Conservation (phyloP, 2,329 filamentous ascomycete genomes). For the Phaeosphaeriaceae sp. region DNA sequence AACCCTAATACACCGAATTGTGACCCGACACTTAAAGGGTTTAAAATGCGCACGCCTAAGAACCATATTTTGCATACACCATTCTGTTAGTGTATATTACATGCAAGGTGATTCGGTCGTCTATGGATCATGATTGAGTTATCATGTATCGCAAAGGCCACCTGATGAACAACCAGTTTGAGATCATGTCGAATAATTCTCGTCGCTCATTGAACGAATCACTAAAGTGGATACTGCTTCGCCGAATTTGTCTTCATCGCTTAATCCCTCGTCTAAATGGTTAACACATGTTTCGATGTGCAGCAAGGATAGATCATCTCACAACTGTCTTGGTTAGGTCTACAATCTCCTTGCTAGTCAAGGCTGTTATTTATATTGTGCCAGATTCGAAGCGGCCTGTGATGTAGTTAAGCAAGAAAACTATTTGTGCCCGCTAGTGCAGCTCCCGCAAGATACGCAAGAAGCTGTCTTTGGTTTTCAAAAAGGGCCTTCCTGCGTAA, state of each 20-base stretch:
- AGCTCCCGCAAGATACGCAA: constrained; percentile 9
- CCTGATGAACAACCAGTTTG: constrained; percentile 9
- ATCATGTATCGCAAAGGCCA: constrained; percentile 3
- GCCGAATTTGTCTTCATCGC: background rate
- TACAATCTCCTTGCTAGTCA: constrained; percentile 11
- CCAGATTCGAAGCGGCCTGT: constrained; percentile 8
- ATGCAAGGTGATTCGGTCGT: constrained; percentile 9
- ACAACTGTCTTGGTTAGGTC: constrained; percentile 13
- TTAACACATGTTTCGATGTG: constrained; percentile 5
- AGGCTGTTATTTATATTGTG: constrained; percentile 10
- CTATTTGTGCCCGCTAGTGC: background rate
- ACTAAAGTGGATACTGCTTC: background rate
- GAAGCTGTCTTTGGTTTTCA: constrained; percentile 13
- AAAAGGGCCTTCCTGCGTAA: constrained; percentile 6
- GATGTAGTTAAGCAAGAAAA: background rate
- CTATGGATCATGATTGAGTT: constrained; percentile 13
- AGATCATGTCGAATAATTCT: constrained; percentile 9
- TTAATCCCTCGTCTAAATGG: constrained; percentile 2
- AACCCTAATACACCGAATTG: constrained; percentile 9
- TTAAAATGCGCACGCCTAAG: background rate
- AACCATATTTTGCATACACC: background rate
- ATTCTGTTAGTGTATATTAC: constrained; percentile 5
- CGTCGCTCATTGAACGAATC: constrained; percentile 5
- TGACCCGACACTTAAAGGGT: constrained; percentile 2
- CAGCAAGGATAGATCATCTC: constrained; percentile 6